These are phyloP conservation scores for Craspedostauros australis DNA, from an alignment of 108 stramenopile genomes.

Conservation along the genomic window DNA sequence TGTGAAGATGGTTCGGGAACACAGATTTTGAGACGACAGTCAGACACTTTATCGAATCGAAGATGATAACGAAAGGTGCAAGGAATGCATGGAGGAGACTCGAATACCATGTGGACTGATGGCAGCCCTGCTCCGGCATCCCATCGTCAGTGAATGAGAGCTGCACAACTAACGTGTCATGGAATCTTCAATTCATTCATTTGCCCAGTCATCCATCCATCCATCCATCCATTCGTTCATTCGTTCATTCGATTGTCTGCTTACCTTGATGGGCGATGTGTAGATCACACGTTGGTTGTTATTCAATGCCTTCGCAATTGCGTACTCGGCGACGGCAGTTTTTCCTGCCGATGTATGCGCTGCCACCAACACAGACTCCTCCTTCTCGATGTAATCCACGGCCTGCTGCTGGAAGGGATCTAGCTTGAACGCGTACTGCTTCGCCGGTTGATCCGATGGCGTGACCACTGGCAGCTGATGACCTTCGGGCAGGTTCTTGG, in stretches of 20 bases:
- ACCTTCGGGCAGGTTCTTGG: conserved; percentile 47
- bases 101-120: too few relatives aligned
- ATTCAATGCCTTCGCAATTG: conserved; percentile 92
- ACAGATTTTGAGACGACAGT: too few relatives aligned
- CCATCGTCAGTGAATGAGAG: too few relatives aligned
- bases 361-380: conserved; percentile 94
- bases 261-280: conserved; percentile 94
- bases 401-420: conserved; percentile 97
- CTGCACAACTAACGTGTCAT: too few relatives aligned
- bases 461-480: conserved; percentile 22
- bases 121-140: too few relatives aligned
- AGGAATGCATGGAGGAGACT: too few relatives aligned
- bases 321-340: conserved; percentile 91
- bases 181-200: too few relatives aligned
- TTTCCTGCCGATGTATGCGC: conserved; percentile 94
- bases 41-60: too few relatives aligned
- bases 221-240: too few relatives aligned
- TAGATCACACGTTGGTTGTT: conserved; percentile 96
- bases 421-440: conserved; percentile 89
- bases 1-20: neutral
- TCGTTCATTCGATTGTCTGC: too few relatives aligned
- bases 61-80: too few relatives aligned
- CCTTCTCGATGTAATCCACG: conserved; percentile 84
- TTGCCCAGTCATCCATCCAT: too few relatives aligned
- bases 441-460: conserved; percentile 70